Evolutionary conservation across 192 early-diverging fungal species (phyloP).

Genomic region (Coemansia sp.): DNA sequence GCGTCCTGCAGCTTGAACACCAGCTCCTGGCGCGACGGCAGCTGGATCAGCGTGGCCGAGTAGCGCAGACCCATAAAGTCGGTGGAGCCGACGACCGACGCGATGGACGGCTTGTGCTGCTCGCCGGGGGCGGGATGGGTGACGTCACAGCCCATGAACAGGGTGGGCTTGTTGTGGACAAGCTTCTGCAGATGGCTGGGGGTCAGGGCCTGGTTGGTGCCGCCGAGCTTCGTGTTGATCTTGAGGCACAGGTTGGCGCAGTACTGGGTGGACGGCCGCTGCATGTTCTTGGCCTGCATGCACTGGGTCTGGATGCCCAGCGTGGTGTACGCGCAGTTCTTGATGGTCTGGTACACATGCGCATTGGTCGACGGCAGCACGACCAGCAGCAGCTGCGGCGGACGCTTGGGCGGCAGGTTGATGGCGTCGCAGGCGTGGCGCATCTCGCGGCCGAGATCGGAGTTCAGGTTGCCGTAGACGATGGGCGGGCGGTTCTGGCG

Average conservation of each 20-base stretch:
- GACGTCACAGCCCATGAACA: constrained; percentile 89
- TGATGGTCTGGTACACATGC: constrained; percentile 81
- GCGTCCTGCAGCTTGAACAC: constrained; percentile 61
- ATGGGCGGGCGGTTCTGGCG: constrained; percentile 49
- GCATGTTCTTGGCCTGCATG: constrained; percentile 78
- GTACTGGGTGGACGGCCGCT: constrained; percentile 79
- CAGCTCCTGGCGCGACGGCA: constrained; percentile 68
- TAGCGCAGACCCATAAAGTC: constrained; percentile 64
- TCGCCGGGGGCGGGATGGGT: constrained; percentile 79
- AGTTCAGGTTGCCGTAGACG: constrained; percentile 53
- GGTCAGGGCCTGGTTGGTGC: constrained; percentile 73
- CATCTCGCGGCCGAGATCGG: constrained; percentile 68
- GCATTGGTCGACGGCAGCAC: constrained; percentile 78
- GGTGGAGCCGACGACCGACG: constrained; percentile 70
- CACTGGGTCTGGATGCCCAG: constrained; percentile 90
- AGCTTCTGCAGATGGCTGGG: constrained; percentile 55
- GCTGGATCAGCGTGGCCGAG: constrained; percentile 61
- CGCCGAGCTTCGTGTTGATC: constrained; percentile 92
- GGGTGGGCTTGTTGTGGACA: constrained; percentile 68
- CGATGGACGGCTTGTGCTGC: constrained; percentile 66
- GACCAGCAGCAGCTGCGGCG: constrained; percentile 83
- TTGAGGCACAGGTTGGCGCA: constrained; percentile 94
- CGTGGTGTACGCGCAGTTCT: constrained; percentile 84
- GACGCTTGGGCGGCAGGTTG: constrained; percentile 53
- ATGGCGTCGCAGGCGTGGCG: constrained; percentile 69